Evolutionary conservation across 306 rosid species (phyloP).

Genomic region (Ormosia semicastrata): DNA sequence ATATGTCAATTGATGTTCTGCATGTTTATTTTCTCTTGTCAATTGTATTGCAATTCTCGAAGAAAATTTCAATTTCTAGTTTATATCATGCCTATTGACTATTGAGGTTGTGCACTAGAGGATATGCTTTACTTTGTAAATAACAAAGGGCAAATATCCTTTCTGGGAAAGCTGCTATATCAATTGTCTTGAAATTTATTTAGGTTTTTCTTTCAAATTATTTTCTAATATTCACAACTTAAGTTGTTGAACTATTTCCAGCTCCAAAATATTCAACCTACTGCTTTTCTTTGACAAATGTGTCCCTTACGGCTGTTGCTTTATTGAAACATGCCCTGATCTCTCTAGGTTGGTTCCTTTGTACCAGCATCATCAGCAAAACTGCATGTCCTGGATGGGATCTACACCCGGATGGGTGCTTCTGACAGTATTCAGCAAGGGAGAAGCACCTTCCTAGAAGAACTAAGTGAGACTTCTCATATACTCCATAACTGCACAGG

Average conservation of each 20-base stretch:
- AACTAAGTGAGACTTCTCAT: slow-evolving; percentile 77
- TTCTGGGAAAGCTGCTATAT: slow-evolving; percentile 1
- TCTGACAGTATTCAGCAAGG: slow-evolving; percentile 94
- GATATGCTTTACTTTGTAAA: slow-evolving; percentile 2
- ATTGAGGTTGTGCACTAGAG: background rate
- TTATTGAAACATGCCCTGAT: slow-evolving; percentile 41
- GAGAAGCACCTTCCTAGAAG: slow-evolving; percentile 95
- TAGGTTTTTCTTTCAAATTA: slow-evolving; percentile 15
- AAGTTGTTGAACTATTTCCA: slow-evolving; percentile 21
- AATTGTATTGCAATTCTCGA: background rate
- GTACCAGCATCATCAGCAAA: slow-evolving; percentile 90
- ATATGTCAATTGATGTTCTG: background rate
- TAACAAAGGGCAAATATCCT: background rate
- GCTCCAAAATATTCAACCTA: slow-evolving; percentile 12
- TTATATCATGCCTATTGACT: background rate
- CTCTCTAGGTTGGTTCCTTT: slow-evolving; percentile 85
- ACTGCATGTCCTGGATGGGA: slow-evolving; percentile 78
- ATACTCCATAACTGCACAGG: slow-evolving; percentile 70
- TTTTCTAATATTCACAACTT: background rate
- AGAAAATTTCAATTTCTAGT: background rate
- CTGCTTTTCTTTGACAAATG: slow-evolving; percentile 17
- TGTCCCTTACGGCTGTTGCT: slow-evolving; percentile 14
- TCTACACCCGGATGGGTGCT: slow-evolving; percentile 96
- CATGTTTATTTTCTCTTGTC: background rate
- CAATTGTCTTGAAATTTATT: background rate